phyloP scores from a whole-genome alignment of 371 early-diverging fungal species.

The Rhizomucor miehei region DNA sequence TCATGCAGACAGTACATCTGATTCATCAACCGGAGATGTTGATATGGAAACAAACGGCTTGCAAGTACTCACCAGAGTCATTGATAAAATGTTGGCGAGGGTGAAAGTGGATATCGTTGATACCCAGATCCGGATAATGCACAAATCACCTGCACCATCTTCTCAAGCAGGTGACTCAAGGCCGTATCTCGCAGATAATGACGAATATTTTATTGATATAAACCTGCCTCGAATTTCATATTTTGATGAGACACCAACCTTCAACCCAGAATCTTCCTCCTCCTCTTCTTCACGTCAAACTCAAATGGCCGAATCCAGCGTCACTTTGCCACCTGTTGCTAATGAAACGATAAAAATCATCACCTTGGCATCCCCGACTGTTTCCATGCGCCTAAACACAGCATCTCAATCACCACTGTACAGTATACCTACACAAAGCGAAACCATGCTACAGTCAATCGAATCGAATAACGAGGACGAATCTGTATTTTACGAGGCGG shows the following conservation, averaged over 20 bases:
- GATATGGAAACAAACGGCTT: conserved; percentile 57
- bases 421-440: conserved; percentile 17
- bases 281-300: neutral
- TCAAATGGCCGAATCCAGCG: conserved; percentile 33
- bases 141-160: conserved; percentile 37
- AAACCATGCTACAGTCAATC: conserved; percentile 15
- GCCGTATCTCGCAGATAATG: neutral
- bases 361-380: conserved; percentile 30
- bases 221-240: conserved; percentile 54
- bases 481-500: conserved; percentile 35
- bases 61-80: conserved; percentile 62
- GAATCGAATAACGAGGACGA: conserved; percentile 8
- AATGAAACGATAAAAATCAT: conserved; percentile 46
- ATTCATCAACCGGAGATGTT: conserved; percentile 2
- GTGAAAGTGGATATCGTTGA: conserved; percentile 56
- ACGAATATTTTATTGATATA: conserved; percentile 57
- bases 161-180: neutral
- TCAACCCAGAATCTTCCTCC: conserved; percentile 10
- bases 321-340: conserved; percentile 27
- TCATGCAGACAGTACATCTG: conserved; percentile 22
- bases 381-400: conserved; percentile 32
- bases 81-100: conserved; percentile 69
- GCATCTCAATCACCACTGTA: conserved; percentile 10
- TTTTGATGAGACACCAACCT: conserved; percentile 62
- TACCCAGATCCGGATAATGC: conserved; percentile 52